Evolutionary conservation across 2,329 filamentous ascomycete species (phyloP), one percentile per base, ranked within the genome.

Genomic region (Teratosphaeriaceae sp.): DNA sequence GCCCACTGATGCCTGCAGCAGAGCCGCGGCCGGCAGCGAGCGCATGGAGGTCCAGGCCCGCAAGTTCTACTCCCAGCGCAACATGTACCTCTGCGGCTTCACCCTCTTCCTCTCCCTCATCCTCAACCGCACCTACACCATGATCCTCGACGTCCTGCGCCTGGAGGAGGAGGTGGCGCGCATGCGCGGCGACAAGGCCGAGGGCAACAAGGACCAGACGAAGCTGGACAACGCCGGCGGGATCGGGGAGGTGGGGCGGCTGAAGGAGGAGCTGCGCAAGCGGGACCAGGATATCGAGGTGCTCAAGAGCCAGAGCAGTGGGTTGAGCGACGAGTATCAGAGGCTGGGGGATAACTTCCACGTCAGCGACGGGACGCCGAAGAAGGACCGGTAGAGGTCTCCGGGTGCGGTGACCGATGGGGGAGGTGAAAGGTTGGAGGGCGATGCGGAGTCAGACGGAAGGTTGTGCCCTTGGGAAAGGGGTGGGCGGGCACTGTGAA

Each of bases 21-120:
- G 84, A 62, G 73, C 75, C 44, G 80, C 96, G 59, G 90, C 69
- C 36, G 71, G 92, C 51, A 84, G 87, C 63, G 92, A 97, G 66
- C 90, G 92, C 52, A 88, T 94, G 79, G 92, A 98, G 72, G 90
- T 97, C 40, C 92, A 98, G 70, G 90, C 92, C 53, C 88, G 92
- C 78, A 98, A 98, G 73, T 98, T 98, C 77, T 98, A 98, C 79
- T 95, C 89, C 49, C 90, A 98, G 75, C 89, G 92, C 69, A 98
- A 98, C 81, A 98, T 98, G 92, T 98, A 98, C 73, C 88, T 98
- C 49, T 97, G 92, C 69, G 92, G 92, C 58, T 98, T 98, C 76
- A 98, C 92, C 4, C 84, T 98, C 51, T 97, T 98, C 80, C 84
- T 98, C 49, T 97, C 90, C 42, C 78, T 98, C 52, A 98, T 98